These are phyloP conservation scores for Penicillium flavigenum DNA, from an alignment of 495 filamentous ascomycete species.

Conservation along the genomic window DNA sequence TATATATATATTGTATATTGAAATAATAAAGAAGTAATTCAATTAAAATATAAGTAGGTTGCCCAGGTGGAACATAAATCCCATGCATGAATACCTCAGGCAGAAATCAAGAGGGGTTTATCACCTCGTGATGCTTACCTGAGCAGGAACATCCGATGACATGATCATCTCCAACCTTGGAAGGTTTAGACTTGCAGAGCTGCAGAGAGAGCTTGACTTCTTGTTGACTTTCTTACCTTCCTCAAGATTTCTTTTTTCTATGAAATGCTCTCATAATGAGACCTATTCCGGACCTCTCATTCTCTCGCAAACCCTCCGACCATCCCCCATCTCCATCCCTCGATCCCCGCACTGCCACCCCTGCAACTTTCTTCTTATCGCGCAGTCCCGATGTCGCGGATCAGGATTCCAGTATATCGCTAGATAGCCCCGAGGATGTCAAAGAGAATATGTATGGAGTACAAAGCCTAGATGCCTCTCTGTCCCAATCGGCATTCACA, in stretches of 20 bases:
- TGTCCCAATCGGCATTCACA: conserved; percentile 30
- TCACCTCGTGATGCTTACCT: conserved; percentile 11
- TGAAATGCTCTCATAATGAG: conserved; percentile 32
- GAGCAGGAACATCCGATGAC: conserved; percentile 2
- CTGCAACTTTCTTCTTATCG: conserved; percentile 51
- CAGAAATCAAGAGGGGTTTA: conserved; percentile 7
- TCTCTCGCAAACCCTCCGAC: conserved; percentile 38
- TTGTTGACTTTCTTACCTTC: not conserved
- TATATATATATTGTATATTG: not conserved
- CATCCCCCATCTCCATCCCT: conserved; percentile 34
- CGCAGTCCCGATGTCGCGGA: conserved; percentile 33
- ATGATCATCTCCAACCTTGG: not conserved
- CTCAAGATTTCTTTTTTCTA: not conserved
- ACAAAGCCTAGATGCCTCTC: conserved; percentile 60
- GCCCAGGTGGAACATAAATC: not conserved
- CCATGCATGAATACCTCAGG: conserved; percentile 4
- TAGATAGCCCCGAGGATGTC: conserved; percentile 22
- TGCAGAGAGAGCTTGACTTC: not conserved
- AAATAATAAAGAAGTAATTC: not conserved
- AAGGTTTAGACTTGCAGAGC: not conserved
- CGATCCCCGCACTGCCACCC: conserved; percentile 41
- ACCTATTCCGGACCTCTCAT: conserved; percentile 37
- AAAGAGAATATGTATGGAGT: conserved; percentile 60
- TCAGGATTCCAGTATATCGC: conserved; percentile 26
- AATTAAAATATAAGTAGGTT: not conserved